Base-by-base conservation (phyloP, 2,329 filamentous ascomycete genomes). In the Talaromyces atroroseus region DNA sequence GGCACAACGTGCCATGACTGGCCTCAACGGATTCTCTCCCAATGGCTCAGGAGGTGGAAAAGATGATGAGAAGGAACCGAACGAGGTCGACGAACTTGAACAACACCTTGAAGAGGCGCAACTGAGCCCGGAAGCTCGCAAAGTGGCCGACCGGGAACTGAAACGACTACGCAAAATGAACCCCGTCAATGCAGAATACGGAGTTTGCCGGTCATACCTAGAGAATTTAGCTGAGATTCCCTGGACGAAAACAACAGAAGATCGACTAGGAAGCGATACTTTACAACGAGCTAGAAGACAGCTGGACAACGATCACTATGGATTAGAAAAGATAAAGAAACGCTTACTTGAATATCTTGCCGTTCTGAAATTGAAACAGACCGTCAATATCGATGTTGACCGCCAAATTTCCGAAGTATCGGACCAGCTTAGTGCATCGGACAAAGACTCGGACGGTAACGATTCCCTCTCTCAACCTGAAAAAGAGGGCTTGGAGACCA, bases 271-370 rank as follows among this genome's bases (percentile, higher is more conserved):
- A 7, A 82, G 84, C 0, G 87, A 90, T 10, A 96, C 92, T 0
- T 72, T 97, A 56, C 80, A 82, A 58, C 82, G 82, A 63, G 94
- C 94, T 6, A 85, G 90, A 54, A 89, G 91, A 74, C 94, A 97
- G 71, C 82, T 99, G 5, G 91, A 99, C 66, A 87, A 95, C 61
- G 94, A 99, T 68, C 94, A 99, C 71, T 97, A 97, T 64, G 94
- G 94, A 0, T 78, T 99, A 14, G 91, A 97, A 60, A 95, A 92
- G 73, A 92, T 99, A 68, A 99, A 99, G 83, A 96, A 96, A 80
- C 83, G 94, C 45, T 74, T 99, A 21, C 81, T 99, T 5, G 95
- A 97, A 71, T 99, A 99, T 68, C 80, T 99, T 45, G 95, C 94
- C 2, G 94, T 99, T n/a, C 79, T 99, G 52, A 88, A 94, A 64